Base-by-base conservation (phyloP, 148 eudicot species). In the Talinum fruticosum region DNA sequence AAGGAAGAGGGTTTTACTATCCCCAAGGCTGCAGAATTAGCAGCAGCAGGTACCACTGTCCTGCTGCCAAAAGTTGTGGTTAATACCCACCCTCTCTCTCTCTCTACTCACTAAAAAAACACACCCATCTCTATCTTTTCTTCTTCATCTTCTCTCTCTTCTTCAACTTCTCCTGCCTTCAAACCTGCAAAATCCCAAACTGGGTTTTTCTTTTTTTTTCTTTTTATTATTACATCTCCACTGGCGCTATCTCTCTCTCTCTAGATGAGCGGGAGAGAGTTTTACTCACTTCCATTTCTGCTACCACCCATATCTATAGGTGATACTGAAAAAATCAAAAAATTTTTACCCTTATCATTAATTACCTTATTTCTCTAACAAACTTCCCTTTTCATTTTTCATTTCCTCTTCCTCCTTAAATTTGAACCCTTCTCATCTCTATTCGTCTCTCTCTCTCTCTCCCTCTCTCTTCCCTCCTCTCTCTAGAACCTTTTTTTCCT, bases 41-140 rank as follows among this genome's bases (percentile, higher is more conserved):
- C 35, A 72, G 64, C 66, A 51, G 72, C 76, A 76, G 79, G 76
- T 51, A 76, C 54, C 69, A 53, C 76, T 76, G 76, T 44, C 36
- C 69, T 76, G 41, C 75, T 71, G 72, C 76, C 76, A 65, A 81
- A 81, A 81, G 79, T 81, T 81, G 79, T 81, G 83, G 77, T 73
- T 59, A 71, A 62, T 71, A 53, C 35, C 6, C 24, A 76, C 71
- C 21, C 19, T n/a, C 68, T 19, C 10, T 38, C 28, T 23, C 37
- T 5, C 41, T n/a, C 21, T 73, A 62, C n/a, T 6, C 64, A 57
- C 78, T 23, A 6, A 23, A 26, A 15, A 75, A 26, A 36, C 70
- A 65, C 29, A 59, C 28, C 28, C 8, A 49, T 15, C 41, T 28
- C n/a, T n/a, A n/a, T n/a, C n/a, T n/a, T n/a, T n/a, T n/a, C n/a